Base-by-base conservation (phyloP, 148 eudicot species). In the Camellia japonica region DNA sequence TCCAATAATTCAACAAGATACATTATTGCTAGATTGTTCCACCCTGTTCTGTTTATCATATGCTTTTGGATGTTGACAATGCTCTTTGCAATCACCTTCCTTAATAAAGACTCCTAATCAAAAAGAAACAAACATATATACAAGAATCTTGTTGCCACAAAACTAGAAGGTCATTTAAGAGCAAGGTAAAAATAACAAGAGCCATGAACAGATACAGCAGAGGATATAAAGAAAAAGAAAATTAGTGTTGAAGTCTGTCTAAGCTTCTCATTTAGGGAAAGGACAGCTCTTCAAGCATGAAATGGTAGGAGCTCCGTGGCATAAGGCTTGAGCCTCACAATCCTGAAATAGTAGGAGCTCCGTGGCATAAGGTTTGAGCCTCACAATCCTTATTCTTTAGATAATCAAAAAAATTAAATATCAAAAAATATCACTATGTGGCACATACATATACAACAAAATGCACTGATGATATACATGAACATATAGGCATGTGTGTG, bases 41-140 rank as follows among this genome's bases (percentile, higher is more conserved):
- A n/a, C 55, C 58, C 85, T 79, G 56, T 72, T 79, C 79, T 83
- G 61, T 75, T 85, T 82, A 52, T 78, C 81, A 66, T 84, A 73
- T 38, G 65, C 83, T 47, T 83, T 87, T 43, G 9, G 55, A 58
- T 5, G 11, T 83, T 86, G 62, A 61, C 74, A 70, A 62, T 79
- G 77, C 67, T 87, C 84, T 71, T 83, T 82, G 20, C 55, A 52
- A 71, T 83, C 84, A 56, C 69, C 81, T 58, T 85, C 88, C 87
- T 90, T 86, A 61, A 71, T 77, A 68, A 91, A 87, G 86, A 89
- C 87, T 63, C 93, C 98, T 91, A 80, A 66, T 73, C 30, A 68
- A 78, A 73, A 43, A 80, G 10, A 42, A 65, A 51, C 69, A 73
- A 69, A 68, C 43, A 69, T 23, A 23, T 23, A 23, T 23, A 23